phyloP scores from a whole-genome alignment of 371 early-diverging fungal species.

The Apophysomyces trapeziformis region DNA sequence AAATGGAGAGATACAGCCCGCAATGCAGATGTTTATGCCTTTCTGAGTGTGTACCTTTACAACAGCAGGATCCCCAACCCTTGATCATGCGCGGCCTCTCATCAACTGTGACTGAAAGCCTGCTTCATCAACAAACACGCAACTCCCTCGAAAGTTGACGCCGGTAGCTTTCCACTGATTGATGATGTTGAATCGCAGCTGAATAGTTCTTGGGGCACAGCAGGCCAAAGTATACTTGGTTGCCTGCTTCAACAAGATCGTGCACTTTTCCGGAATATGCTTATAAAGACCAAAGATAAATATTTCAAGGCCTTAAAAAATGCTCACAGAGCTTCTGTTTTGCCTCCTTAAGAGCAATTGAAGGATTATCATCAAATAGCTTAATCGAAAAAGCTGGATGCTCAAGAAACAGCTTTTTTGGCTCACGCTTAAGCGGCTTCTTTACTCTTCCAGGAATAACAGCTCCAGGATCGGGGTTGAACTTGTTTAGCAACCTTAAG shows the following conservation, averaged over 20 bases:
- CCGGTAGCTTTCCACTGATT: too few species aligned
- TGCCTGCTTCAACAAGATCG: not conserved
- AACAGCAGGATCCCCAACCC: not conserved
- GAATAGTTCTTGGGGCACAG: too few species aligned
- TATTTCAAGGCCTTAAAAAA: not conserved
- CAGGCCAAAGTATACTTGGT: not conserved
- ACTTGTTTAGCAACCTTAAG: too few species aligned
- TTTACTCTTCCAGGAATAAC: too few species aligned
- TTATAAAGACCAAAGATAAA: conserved; percentile 4
- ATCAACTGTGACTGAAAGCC: not conserved
- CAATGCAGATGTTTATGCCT: not conserved
- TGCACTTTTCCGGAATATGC: too few species aligned
- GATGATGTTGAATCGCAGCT: too few species aligned
- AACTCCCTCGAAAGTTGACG: too few species aligned
- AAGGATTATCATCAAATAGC: conserved; percentile 9
- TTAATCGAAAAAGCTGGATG: too few species aligned
- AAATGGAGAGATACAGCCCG: not conserved
- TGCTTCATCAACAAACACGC: too few species aligned
- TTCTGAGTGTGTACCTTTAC: not conserved
- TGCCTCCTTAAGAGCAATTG: conserved; percentile 19
- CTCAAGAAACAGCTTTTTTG: too few species aligned
- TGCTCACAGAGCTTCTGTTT: conserved; percentile 12
- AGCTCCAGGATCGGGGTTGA: too few species aligned
- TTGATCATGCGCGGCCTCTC: not conserved
- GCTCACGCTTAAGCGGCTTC: too few species aligned